Evolutionary conservation across 2,329 filamentous ascomycete genomes (phyloP), one percentile per base, ranked within the genome.

Genomic region (Polychaeton citri): DNA sequence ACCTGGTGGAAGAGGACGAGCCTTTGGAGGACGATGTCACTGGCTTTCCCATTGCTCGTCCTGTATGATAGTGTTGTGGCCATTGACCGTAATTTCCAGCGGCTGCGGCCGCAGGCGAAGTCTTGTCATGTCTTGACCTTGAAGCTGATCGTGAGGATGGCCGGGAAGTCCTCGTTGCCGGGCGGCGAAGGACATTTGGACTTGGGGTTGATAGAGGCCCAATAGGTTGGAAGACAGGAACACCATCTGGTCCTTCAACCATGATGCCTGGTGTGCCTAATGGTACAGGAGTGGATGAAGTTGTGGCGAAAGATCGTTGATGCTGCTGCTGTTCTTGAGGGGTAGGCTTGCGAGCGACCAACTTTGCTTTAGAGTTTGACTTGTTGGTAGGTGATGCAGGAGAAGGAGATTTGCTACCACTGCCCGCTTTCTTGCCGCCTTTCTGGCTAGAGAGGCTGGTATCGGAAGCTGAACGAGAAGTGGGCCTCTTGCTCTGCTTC

Each of bases 211-310:
- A 44, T 32, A 52, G 52, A 35, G 50, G 49, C 8, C 41, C 39
- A n/a, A 54, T 33, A 1, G 52, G 51, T 5, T 61, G 50, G 41
- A 66, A 70, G 6, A 62, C 54, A 2, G 61, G 55, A 38, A 61
- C 54, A 35, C 68, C 65, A 46, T 69, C 65, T 24, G 65, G 58
- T 12, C 65, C 62, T 38, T 60, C 57, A 16, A 71, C 50, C 44
- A 69, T 46, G 50, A 68, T 63, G 46, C 66, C 65, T 21, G 66
- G 62, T 10, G 61, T 24, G 9, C 37, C 40, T 5, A 39, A 32
- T 9, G 43, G 32, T 15, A 28, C 24, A 5, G 24, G 24, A 10
- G 24, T 28, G 12, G 24, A 15, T 7, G 24, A 10, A 28, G 4
- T 10, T 12, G 24, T 12, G 12, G 15, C 15, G 24, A 7, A 7